These are phyloP conservation scores for Diplodia mutila DNA, from an alignment of 2,329 filamentous ascomycete species.

Conservation along the genomic window DNA sequence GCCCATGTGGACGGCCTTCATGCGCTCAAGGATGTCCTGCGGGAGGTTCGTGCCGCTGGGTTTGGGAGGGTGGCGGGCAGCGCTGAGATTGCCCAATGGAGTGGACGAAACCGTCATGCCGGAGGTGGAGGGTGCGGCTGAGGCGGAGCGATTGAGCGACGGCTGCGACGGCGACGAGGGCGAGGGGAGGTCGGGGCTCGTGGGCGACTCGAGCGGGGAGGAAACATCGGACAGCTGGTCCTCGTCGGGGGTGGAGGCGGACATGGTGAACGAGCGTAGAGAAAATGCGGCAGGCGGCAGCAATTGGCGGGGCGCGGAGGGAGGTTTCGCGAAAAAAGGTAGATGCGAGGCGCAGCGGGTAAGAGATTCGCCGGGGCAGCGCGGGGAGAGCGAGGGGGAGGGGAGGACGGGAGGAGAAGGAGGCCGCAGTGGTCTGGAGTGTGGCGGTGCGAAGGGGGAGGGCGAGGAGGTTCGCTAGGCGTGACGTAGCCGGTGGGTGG, in stretches of 20 bases:
- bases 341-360: slow-evolving; percentile 8
- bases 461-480: not conserved
- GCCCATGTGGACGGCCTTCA: slow-evolving; percentile 71
- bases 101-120: slow-evolving; percentile 83
- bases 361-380: slow-evolving; percentile 8
- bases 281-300: slow-evolving; percentile 12
- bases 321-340: not conserved
- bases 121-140: slow-evolving; percentile 58
- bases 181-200: slow-evolving; percentile 32
- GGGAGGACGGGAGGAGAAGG: not conserved
- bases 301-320: slow-evolving; percentile 13
- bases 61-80: slow-evolving; percentile 58
- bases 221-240: slow-evolving; percentile 30
- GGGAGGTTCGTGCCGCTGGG: slow-evolving; percentile 56
- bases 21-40: slow-evolving; percentile 68
- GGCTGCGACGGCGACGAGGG: slow-evolving; percentile 35
- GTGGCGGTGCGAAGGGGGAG: slow-evolving; percentile 20
- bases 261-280: slow-evolving; percentile 27
- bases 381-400: slow-evolving; percentile 1
- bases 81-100: slow-evolving; percentile 75
- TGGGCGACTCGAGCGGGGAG: slow-evolving; percentile 36
- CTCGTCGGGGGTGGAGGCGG: slow-evolving; percentile 22
- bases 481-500: slow-evolving; percentile 16
- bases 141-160: slow-evolving; percentile 60
- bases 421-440: not conserved